A percentile compares a stretch with the other conserved stretches of the same genome.
These are phyloP conservation scores for Fraxinus americana DNA, from an alignment of 257 asterid species.

Conservation along the genomic window DNA sequence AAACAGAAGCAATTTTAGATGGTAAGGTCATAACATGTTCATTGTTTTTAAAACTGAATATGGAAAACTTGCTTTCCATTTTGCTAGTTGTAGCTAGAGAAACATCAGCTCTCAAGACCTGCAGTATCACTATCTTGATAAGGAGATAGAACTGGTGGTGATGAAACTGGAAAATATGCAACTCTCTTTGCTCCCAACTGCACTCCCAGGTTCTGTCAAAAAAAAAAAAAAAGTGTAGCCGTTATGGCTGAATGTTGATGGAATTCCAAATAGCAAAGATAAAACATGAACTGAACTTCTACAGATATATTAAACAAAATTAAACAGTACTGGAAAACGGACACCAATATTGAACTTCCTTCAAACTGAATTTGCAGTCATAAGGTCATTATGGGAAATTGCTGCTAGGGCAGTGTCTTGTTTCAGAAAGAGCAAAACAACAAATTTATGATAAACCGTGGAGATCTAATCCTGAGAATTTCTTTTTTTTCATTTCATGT, in stretches of 20 bases:
- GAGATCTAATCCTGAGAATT: neutral
- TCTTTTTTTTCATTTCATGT: neutral
- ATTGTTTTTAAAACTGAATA: conserved; percentile 2
- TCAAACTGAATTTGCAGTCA: neutral
- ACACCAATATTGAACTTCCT: neutral
- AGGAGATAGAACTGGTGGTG: conserved; percentile 78
- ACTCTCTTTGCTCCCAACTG: conserved; percentile 67
- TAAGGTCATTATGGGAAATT: neutral
- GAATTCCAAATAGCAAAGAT: conserved; percentile 5
- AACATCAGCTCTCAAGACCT: conserved; percentile 34
- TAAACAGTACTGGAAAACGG: neutral
- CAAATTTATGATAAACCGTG: neutral
- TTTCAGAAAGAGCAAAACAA: neutral
- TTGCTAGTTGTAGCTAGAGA: neutral
- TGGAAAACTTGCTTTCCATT: neutral
- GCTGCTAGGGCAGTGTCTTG: neutral
- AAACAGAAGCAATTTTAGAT: conserved; percentile 16
- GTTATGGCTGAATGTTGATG: conserved; percentile 19
- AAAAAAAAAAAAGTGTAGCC: conserved; percentile 14
- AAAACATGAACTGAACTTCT: conserved; percentile 8
- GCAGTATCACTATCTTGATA: conserved; percentile 37
- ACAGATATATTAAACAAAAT: neutral
- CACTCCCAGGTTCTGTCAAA: conserved; percentile 60
- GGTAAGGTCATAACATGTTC: conserved; percentile 7
- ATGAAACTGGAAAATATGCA: conserved; percentile 59